Evolutionary conservation across 1,139 yeast species (phyloP), one percentile per base, ranked within the genome.

Genomic region (Scheffersomyces segobiensis): DNA sequence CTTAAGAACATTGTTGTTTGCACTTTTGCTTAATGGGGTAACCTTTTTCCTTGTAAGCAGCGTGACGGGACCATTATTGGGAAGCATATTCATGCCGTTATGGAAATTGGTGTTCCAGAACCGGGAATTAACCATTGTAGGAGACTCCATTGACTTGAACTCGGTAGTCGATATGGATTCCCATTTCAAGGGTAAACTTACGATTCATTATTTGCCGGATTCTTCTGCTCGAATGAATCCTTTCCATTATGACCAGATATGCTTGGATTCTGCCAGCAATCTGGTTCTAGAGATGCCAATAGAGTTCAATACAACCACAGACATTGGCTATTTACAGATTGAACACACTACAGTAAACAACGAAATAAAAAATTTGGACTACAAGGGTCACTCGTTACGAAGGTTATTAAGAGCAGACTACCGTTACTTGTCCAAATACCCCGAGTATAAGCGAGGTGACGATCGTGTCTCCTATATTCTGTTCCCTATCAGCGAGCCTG

Each of bases 201-300:
- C 95, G 2, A 89, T 95, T 63, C 90, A 93, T 65, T 91, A 91
- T 64, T 77, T 96, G 51, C 99, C 99, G 0, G 98, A 95, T 70
- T 90, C 97, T 51, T 88, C 96, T 0, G 97, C 96, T 2, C 79
- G 82, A 65, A 78, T 96, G 68, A 92, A 93, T 63, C 98, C 98
- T 1, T 85, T 87, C 63, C 84, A 82, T 53, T 84, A 83, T 50
- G 81, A 85, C 32, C 67, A 68, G 17, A 82, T 81, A 59, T 93
- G 98, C 72, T 70, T 92, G 53, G 86, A 86, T 53, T 54, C 61
- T 2, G 65, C 60, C 1, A 60, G 64, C 3, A 62, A 60, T 49
- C 65, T 52, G 46, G 54, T 39, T 1, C 61, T 79, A 32, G 71
- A 80, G 46, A 80, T 93, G 62, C 98, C 98, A 4, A 79, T 95